Evolutionary conservation across 805 yeast genomes (phyloP), one percentile per base, ranked within the genome.

Genomic region (Candida lessepsii): DNA sequence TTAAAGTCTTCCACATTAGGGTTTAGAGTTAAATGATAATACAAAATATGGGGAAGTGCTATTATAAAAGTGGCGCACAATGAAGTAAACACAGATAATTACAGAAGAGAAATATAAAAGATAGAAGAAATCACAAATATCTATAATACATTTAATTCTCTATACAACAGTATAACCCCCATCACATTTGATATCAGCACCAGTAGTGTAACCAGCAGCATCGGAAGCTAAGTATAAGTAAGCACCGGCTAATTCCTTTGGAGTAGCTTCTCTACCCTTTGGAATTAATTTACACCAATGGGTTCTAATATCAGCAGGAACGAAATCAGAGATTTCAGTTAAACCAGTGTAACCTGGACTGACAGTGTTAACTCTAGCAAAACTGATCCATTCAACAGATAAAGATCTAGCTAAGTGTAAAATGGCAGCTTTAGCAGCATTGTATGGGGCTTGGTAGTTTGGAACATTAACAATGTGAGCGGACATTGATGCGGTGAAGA

Each of bases 401-500:
- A 87, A 68, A 1, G 93, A 85, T 59, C 72, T 81, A 25, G 83
- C 78, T 52, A 87, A 71, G 56, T 88, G 95, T 48, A 81, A 58
- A 19, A 86, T 81, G 9, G 81, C 96, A 29, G 96, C 95, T 70
- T 87, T 88, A 51, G 89, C 85, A 11, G 88, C 86, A 56, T 87
- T 87, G 70, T 87, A 87, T 28, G 84, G 80, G 10, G 95, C 84
- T 66, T 88, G 96, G 57, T 79, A 70, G 61, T 89, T 93, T 17
- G 96, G 96, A 46, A 80, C 78, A 62, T 88, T 88, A 53, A 80
- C 93, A 53, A 89, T 81, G 65, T 82, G 88, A 11, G 86, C 96
- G 19, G 93, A 83, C 86, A 88, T 88, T 28, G 95, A 86, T 4
- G 95, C 89, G 4, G 96, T 88, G 62, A 85, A 73, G 51, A 88